A percentile compares a stretch with the other conserved stretches of the same genome.
These are phyloP conservation scores for Phoenix dactylifera DNA, from an alignment of 176 grass and related monocot species.

Conservation along the genomic window DNA sequence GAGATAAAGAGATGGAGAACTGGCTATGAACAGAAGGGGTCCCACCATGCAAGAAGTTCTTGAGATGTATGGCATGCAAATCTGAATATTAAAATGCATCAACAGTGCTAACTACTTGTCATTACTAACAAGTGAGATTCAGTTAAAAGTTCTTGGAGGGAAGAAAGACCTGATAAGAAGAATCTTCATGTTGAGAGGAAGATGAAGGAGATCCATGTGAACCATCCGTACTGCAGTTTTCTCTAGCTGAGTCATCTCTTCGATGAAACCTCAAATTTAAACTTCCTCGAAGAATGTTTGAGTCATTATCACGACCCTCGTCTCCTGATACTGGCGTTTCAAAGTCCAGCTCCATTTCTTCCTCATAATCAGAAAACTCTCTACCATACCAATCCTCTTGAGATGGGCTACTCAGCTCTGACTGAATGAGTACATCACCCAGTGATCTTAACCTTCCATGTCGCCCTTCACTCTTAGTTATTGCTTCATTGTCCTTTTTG, in stretches of 20 bases:
- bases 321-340: conserved; percentile 73
- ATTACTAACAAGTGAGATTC: too few species aligned
- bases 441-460: conserved; percentile 62
- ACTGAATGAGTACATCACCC: conserved; percentile 68
- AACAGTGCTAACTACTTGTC: too few species aligned
- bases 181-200: conserved; percentile 33
- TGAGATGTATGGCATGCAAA: too few species aligned
- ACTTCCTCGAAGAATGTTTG: conserved; percentile 45
- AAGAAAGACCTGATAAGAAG: conserved; percentile 44
- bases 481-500: conserved; percentile 47
- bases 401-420: conserved; percentile 45
- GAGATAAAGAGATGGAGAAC: too few species aligned
- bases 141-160: neutral
- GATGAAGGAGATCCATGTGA: conserved; percentile 10
- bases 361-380: conserved; percentile 55
- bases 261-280: conserved; percentile 60
- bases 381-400: conserved; percentile 57
- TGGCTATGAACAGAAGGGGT: too few species aligned
- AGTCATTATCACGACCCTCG: conserved; percentile 62
- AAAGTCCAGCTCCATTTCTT: conserved; percentile 93
- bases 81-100: too few species aligned
- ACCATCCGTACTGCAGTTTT: conserved; percentile 38
- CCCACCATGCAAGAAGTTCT: too few species aligned
- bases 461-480: conserved; percentile 26
- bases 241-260: conserved; percentile 45